Percentiles rank a stretch among this genome's conserved stretches.
Evolutionary conservation across 371 early-diverging fungal genomes (phyloP).

Genomic region (Amoeboaphelidium protococcarum): DNA sequence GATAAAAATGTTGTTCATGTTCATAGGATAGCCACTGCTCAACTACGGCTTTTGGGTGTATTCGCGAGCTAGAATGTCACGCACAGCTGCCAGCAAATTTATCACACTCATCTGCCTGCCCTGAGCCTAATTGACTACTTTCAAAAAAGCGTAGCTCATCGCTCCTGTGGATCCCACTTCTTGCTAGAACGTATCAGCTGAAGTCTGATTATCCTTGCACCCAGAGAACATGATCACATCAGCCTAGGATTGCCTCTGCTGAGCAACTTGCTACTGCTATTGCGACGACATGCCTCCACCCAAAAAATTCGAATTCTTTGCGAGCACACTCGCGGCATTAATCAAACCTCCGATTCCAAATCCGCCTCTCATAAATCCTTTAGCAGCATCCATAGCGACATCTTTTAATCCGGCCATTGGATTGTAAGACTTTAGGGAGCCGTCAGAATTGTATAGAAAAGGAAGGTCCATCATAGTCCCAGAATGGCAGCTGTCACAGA

Average conservation of each 20-base stretch:
- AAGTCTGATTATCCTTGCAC: slow-evolving; percentile 71
- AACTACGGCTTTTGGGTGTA: slow-evolving; percentile 61
- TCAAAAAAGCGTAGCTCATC: slow-evolving; percentile 52
- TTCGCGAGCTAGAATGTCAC: slow-evolving; percentile 28
- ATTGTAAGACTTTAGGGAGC: slow-evolving; percentile 6
- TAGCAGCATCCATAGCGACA: slow-evolving; percentile 1
- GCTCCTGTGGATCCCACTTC: slow-evolving; percentile 38
- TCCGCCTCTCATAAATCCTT: slow-evolving; percentile 6
- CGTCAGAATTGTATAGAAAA: slow-evolving; percentile 42
- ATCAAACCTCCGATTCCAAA: slow-evolving; percentile 2
- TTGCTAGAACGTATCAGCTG: slow-evolving; percentile 43
- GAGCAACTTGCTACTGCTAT: slow-evolving; percentile 15
- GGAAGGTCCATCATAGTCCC: slow-evolving; percentile 68
- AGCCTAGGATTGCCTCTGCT: slow-evolving; percentile 26
- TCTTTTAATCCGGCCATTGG: slow-evolving; percentile 3
- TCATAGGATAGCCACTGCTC: slow-evolving; percentile 43
- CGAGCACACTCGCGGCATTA: neutral
- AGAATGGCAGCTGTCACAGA: slow-evolving; percentile 38
- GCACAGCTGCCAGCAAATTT: slow-evolving; percentile 37
- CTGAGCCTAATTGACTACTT: slow-evolving; percentile 25
- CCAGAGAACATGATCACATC: slow-evolving; percentile 67
- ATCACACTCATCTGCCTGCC: slow-evolving; percentile 35
- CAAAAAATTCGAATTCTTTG: slow-evolving; percentile 8
- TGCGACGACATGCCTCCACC: slow-evolving; percentile 9
- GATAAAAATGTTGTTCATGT: too few species aligned